phyloP scores from a whole-genome alignment of 2,329 filamentous ascomycete species.

The Botrytis sinoallii region DNA sequence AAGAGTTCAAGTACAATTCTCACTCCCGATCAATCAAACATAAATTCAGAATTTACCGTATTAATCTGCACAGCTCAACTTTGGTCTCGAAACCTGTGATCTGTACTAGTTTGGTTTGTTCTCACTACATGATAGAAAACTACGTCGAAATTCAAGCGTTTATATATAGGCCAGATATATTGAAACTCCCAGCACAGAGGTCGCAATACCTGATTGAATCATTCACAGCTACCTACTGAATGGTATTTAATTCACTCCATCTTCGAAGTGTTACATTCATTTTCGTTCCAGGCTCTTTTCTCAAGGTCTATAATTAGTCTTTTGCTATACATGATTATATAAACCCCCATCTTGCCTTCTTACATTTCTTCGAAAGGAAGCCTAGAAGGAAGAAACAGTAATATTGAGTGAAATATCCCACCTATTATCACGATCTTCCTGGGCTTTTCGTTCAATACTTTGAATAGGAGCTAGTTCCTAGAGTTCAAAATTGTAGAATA shows the following conservation, averaged over 20 bases:
- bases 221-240: too few relatives aligned
- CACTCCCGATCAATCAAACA: too few relatives aligned
- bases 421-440: too few relatives aligned
- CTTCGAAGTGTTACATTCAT: background rate
- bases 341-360: too few relatives aligned
- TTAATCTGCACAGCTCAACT: background rate
- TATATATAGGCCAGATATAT: background rate
- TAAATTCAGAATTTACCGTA: too few relatives aligned
- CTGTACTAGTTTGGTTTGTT: rapidly evolving
- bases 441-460: too few relatives aligned
- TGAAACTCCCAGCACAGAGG: rapidly evolving
- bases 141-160: background rate
- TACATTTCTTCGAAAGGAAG: too few relatives aligned
- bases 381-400: too few relatives aligned
- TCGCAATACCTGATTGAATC: rapidly evolving
- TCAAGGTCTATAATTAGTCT: background rate
- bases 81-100: background rate
- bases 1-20: too few relatives aligned
- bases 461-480: too few relatives aligned
- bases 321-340: background rate
- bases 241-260: background rate
- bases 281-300: background rate
- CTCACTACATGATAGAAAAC: background rate
- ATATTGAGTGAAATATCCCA: too few relatives aligned
- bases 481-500: too few relatives aligned